Percentiles rank a stretch among this genome's conserved stretches.
phyloP scores from a whole-genome alignment of 2,329 filamentous ascomycete species.

The Penicillium nordicum region DNA sequence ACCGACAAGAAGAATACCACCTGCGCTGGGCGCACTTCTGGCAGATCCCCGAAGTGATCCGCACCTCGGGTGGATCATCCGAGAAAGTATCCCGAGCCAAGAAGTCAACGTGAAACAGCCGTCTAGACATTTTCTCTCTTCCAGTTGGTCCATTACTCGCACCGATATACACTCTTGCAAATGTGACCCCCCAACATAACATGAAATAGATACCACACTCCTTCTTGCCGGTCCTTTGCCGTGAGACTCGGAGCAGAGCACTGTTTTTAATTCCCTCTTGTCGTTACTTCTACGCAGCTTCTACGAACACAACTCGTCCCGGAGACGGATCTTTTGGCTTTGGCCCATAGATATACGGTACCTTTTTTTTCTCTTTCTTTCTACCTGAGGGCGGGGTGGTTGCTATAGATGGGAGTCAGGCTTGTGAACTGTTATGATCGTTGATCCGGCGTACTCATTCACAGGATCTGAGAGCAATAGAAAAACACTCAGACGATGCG shows the following conservation, averaged over 20 bases:
- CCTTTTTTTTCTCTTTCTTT: neutral
- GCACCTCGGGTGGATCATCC: conserved; percentile 13
- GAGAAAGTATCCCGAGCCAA: conserved; percentile 24
- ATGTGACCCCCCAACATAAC: neutral
- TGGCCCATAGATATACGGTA: conserved; percentile 10
- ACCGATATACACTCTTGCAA: conserved; percentile 1
- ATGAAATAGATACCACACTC: conserved; percentile 6
- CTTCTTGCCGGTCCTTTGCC: neutral
- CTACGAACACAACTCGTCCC: conserved; percentile 1
- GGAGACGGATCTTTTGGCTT: conserved; percentile 9
- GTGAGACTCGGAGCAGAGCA: conserved; percentile 3
- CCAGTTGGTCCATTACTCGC: neutral
- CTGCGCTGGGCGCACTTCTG: conserved; percentile 65
- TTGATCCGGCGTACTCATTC: conserved; percentile 14
- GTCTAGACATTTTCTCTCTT: conserved; percentile 3
- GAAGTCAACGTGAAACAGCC: conserved; percentile 25
- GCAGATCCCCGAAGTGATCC: conserved; percentile 55
- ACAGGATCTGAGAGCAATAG: conserved; percentile 13
- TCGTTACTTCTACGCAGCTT: conserved; percentile 1
- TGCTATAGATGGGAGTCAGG: conserved; percentile 18
- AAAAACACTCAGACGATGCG: conserved; percentile 5
- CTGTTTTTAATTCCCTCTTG: conserved; percentile 3
- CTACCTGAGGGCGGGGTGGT: conserved; percentile 4
- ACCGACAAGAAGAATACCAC: conserved; percentile 66
- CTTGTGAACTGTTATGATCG: conserved; percentile 4